These are phyloP conservation scores for Suillus paluster DNA, from an alignment of 768 basidiomycete genomes.

Conservation along the genomic window DNA sequence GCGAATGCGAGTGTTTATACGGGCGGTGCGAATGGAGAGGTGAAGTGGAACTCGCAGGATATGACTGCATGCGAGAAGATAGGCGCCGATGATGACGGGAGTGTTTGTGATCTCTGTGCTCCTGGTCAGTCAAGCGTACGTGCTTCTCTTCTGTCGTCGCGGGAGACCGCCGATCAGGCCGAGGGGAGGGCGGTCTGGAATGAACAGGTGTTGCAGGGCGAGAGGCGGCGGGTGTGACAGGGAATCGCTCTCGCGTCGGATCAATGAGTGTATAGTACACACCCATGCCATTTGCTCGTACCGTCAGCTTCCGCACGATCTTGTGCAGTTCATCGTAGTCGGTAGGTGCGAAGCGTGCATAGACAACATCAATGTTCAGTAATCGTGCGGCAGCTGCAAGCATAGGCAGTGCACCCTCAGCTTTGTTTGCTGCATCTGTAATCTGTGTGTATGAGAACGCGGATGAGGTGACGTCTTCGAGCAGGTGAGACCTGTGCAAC, in stretches of 20 bases:
- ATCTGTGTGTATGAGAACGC: conserved; percentile 39
- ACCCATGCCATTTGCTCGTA: conserved; percentile 63
- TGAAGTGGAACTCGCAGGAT: conserved; percentile 17
- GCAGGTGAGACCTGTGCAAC: conserved; percentile 51
- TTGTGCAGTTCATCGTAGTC: conserved; percentile 59
- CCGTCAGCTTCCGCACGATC: conserved; percentile 53
- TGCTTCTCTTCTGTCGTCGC: background rate
- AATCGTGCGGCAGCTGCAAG: conserved; percentile 57
- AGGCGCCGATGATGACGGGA: conserved; percentile 3
- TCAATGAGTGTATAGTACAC: conserved; percentile 69
- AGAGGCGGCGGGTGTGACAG: conserved; percentile 48
- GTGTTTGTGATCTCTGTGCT: background rate
- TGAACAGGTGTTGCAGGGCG: conserved; percentile 36
- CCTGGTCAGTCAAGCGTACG: background rate
- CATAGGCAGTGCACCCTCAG: conserved; percentile 56
- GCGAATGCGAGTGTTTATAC: conserved; percentile 22
- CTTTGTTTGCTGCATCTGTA: conserved; percentile 34
- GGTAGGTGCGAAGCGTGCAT: conserved; percentile 58
- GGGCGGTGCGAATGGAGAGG: conserved; percentile 13
- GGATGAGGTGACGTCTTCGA: conserved; percentile 41
- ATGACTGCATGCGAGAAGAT: conserved; percentile 1
- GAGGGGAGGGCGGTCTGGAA: conserved; percentile 40
- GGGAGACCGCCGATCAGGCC: background rate
- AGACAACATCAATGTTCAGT: conserved; percentile 62
- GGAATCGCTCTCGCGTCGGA: conserved; percentile 61